Conservation (phyloP, 495 filamentous ascomycete species). For the Lasiosphaeria miniovina region DNA sequence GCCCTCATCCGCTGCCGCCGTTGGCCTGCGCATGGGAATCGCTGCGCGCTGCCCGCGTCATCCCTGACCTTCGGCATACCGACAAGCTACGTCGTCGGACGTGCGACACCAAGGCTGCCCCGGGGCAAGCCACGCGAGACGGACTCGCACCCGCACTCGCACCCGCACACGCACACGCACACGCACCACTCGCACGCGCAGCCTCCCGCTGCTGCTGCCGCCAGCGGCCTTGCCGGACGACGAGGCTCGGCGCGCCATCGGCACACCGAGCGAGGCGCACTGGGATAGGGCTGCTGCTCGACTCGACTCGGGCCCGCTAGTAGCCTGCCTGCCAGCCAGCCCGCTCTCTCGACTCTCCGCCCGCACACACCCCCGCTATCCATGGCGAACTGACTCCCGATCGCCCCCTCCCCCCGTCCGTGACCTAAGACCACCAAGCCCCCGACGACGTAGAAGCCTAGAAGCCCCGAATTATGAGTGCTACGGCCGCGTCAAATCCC, state of each 20-base stretch:
- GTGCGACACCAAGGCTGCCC: constrained; percentile 3
- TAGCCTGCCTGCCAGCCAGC: not conserved
- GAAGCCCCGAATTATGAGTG: constrained; percentile 44
- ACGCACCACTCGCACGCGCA: not conserved
- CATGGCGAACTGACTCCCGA: constrained; percentile 32
- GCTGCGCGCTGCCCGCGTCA: constrained; percentile 12
- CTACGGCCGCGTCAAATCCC: constrained; percentile 35
- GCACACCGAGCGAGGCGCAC: not conserved
- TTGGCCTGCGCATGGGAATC: constrained; percentile 22
- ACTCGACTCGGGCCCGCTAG: too few species aligned
- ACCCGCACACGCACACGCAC: too few species aligned
- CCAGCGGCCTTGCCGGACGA: not conserved
- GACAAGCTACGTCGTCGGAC: constrained; percentile 12
- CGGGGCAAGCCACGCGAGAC: not conserved
- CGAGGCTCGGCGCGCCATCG: not conserved
- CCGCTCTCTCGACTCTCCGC: constrained; percentile 7
- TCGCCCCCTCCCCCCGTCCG: constrained; percentile 21
- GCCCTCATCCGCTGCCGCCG: constrained; percentile 19
- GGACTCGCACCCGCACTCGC: too few species aligned
- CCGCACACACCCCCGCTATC: constrained; percentile 16
- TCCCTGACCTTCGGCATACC: constrained; percentile 11
- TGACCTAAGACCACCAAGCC: too few species aligned
- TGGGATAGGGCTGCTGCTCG: not conserved
- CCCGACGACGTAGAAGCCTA: constrained; percentile 17
- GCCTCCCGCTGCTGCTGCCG: not conserved